Base-by-base conservation (phyloP, 371 early-diverging fungal species). In the Saksenaea vasiformis region DNA sequence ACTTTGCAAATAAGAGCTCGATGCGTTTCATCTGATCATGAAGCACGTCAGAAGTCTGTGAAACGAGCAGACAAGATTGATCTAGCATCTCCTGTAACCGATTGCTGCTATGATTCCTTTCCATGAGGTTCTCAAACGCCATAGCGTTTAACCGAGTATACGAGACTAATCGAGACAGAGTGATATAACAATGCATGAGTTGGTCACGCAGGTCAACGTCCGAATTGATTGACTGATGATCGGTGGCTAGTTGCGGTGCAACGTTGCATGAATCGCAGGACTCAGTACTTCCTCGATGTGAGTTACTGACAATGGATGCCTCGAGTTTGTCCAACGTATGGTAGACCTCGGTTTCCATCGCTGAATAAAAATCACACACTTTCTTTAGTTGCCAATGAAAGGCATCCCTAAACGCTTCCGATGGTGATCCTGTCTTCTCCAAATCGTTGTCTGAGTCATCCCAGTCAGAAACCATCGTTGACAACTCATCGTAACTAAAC, bases 51-150 rank as follows among this genome's bases (percentile, higher is more conserved):
- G 72, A 69, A 5, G 86, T 73, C 34, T 80, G 72, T 1, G 71
- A 34, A 31, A 71, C 66, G 71, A 86, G 89, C 8, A 88, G 84
- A 9, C 71, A 67, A 1, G 84, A 69, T 4, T 59, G 51, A 19
- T 84, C 74, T 0, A 91, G 84, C 19, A 79, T 78, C 22, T 66
- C 67, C 14, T 72, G 64, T 68, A 87, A 76, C n/a, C n/a, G n/a
- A 68, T 61, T 22, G 3, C 61, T 87, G 35, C 95, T 96, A 82
- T 97, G 97, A 66, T 88, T 94, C 77, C 97, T 96, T 70, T 96
- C 97, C 26, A 97, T 73, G 67, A 97, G 92, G 77, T 95, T 97
- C 74, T 82, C 79, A 74, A 99, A 97, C 7, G 96, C 97, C 0
- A 92, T 94, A 62, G 84, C 75, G 81, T 99, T 98, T 56, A 97